Evolutionary conservation across 768 basidiomycete genomes (phyloP).

Genomic region (Kwoniella bestiolae): DNA sequence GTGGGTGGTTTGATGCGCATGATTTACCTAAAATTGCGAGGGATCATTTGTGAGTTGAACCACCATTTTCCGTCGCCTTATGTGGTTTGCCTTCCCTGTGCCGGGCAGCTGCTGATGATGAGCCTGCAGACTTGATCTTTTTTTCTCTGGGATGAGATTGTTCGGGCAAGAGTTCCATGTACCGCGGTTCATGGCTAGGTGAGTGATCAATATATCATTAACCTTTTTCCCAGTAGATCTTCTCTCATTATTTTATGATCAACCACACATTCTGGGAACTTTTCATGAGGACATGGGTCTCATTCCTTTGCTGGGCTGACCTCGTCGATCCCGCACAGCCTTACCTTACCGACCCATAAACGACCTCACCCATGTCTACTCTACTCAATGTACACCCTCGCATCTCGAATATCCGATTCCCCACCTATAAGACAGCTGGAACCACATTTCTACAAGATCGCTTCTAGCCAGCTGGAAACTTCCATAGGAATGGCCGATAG

Average conservation of each 20-base stretch:
- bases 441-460: conserved; percentile 45
- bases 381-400: conserved; percentile 50
- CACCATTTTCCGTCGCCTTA: no score
- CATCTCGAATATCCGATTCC: conserved; percentile 38
- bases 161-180: conserved; percentile 47
- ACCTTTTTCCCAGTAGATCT: no score
- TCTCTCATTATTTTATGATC: no score
- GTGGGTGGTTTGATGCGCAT: conserved; percentile 51
- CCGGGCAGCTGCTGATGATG: neutral
- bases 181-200: conserved; percentile 49
- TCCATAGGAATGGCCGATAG: conserved; percentile 37
- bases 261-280: no score
- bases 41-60: conserved; percentile 47
- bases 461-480: conserved; percentile 39
- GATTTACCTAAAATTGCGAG: conserved; percentile 49
- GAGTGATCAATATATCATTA: conserved; percentile 5
- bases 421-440: conserved; percentile 41
- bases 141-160: conserved; percentile 42
- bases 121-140: conserved; percentile 40
- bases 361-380: conserved; percentile 49
- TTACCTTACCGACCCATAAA: conserved; percentile 41
- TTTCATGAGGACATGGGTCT: neutral
- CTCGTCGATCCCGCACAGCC: conserved; percentile 18
- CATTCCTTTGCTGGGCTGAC: neutral
- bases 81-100: no score